Evolutionary conservation across 2,329 filamentous ascomycete species (phyloP).

Genomic region (Stagonosporopsis vannaccii): DNA sequence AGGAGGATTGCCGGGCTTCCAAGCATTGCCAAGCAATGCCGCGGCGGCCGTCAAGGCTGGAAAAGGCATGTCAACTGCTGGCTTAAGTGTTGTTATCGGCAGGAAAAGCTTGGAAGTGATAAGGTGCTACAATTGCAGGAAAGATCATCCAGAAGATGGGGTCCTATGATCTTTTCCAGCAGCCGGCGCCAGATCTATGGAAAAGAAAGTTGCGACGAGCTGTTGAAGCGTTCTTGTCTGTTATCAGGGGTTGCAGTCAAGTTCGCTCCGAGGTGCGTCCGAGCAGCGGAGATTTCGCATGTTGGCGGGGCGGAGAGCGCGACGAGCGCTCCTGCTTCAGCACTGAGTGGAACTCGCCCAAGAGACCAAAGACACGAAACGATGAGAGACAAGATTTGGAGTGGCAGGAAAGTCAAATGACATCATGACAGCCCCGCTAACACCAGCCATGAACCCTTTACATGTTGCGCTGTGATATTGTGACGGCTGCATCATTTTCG

Average conservation of each 20-base stretch:
- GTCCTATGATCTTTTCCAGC: background rate
- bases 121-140: conserved; percentile 3
- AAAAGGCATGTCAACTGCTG: conserved; percentile 18
- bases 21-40: conserved; percentile 20
- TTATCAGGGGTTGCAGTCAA: background rate
- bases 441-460: too few species aligned
- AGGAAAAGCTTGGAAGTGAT: conserved; percentile 13
- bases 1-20: conserved; percentile 11
- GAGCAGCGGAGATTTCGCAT: background rate
- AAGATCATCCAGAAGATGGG: conserved; percentile 4
- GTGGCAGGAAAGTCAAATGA: background rate
- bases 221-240: background rate
- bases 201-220: conserved; percentile 1
- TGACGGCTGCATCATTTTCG: too few species aligned
- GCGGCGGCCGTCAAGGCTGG: conserved; percentile 11
- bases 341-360: background rate
- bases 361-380: too few species aligned
- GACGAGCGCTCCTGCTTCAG: background rate
- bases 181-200: background rate
- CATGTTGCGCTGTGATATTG: too few species aligned
- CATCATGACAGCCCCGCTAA: too few species aligned
- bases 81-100: background rate
- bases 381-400: background rate
- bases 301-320: background rate
- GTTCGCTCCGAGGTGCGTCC: background rate